These are phyloP conservation scores for Vitis hybrid DNA, from an alignment of 177 flowering plant genomes.

Conservation along the genomic window DNA sequence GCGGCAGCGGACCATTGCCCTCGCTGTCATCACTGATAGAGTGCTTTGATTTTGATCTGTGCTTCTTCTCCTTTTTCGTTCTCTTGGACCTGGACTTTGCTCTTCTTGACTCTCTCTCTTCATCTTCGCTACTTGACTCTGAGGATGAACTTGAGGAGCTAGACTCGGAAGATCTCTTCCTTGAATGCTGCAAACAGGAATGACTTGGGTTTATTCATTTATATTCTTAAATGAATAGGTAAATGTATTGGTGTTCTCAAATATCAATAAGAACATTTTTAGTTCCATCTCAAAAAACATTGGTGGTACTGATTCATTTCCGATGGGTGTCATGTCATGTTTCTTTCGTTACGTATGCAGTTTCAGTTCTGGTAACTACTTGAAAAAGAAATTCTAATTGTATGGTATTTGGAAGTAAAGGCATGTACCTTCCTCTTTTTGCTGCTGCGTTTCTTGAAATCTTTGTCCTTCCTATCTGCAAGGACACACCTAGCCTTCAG, in stretches of 20 bases:
- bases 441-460: slow-evolving; percentile 64
- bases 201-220: not conserved
- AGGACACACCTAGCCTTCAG: slow-evolving; percentile 12
- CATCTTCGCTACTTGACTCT: slow-evolving; percentile 83
- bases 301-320: too few species aligned
- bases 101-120: slow-evolving; percentile 64
- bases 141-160: slow-evolving; percentile 72
- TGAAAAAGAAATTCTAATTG: too few species aligned
- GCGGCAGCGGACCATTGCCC: slow-evolving; percentile 79
- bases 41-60: slow-evolving; percentile 56
- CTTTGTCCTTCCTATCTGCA: slow-evolving; percentile 78
- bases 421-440: slow-evolving; percentile 77
- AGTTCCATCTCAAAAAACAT: too few species aligned
- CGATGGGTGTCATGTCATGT: too few species aligned
- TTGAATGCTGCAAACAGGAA: slow-evolving; percentile 57
- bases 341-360: too few species aligned
- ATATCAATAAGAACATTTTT: too few species aligned
- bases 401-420: too few species aligned
- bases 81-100: slow-evolving; percentile 76
- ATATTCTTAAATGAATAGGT: not conserved
- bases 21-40: slow-evolving; percentile 50
- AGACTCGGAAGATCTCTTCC: slow-evolving; percentile 62
- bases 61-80: slow-evolving; percentile 70
- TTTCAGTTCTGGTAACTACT: too few species aligned
- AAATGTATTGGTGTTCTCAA: too few species aligned